Base-by-base conservation (phyloP, 805 yeast genomes). In the Starmerella apicola region DNA sequence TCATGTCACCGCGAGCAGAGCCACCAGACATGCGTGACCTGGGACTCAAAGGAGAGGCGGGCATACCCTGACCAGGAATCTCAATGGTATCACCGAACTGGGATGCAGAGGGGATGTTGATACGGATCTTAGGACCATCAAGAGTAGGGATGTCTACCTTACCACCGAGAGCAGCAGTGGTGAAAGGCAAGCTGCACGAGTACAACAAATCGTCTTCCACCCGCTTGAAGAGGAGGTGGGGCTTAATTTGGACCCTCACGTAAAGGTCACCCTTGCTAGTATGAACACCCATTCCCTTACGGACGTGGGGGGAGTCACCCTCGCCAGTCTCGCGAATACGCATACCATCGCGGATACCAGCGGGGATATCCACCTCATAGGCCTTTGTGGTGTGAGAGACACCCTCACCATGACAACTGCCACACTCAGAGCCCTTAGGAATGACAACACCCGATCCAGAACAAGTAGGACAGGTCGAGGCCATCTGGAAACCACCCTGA, bases 121-220 rank as follows among this genome's bases (percentile, higher is more conserved):
- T 62, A 58, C 84, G 80, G 37, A 93, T 65, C 26, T 70, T 70
- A 30, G 71, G 71, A 4, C 93, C 96, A 5, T 37, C 38, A 21
- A 91, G 71, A 0, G 98, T 88, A 25, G 97, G 97, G n/a, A 91
- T 73, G 36, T 79, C 74, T 18, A 91, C 71, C 33, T 74, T 76
- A 28, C 99, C 99, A 45, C 99, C 99, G 33, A 91, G 66, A 0
- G 95, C 85, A 1, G 98, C 98, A 0, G 98, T 91, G 1, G 98
- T 91, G 76, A 84, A 81, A 35, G 91, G 81, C 38, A 91, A 76
- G 32, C 75, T 74, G 34, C 77, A 74, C 21, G 68, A 66, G 53
- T 74, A 71, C 42, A 80, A 58, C 43, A 91, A 68, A 52, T 82
- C 78, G 49, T 73, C 71, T 26, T 80, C 78, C 25, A 66, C 66